Conservation (phyloP, 2,329 filamentous ascomycete species). For the Xylariaceae sp. region DNA sequence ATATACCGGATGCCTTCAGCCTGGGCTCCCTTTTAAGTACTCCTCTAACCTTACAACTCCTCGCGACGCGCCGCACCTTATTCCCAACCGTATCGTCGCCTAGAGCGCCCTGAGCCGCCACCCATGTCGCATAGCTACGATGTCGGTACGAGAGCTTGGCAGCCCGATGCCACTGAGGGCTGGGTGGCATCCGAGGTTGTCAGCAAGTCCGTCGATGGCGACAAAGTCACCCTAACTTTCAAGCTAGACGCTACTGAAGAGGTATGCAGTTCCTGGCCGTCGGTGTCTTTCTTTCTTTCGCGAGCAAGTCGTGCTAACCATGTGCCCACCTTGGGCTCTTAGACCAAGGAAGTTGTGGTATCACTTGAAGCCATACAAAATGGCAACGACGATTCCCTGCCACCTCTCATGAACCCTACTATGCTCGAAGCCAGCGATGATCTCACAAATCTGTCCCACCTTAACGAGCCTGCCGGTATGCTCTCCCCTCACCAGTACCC, state of each 20-base stretch:
- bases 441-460: slow-evolving; percentile 91
- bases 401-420: slow-evolving; percentile 93
- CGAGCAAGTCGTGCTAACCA: slow-evolving; percentile 13
- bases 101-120: slow-evolving; percentile 25
- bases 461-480: slow-evolving; percentile 92
- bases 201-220: slow-evolving; percentile 75
- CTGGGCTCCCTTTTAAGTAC: slow-evolving; percentile 24
- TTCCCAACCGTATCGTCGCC: slow-evolving; percentile 12
- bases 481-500: slow-evolving; percentile 4
- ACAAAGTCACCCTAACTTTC: slow-evolving; percentile 85
- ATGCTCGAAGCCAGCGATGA: slow-evolving; percentile 99
- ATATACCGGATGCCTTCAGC: slow-evolving; percentile 30
- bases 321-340: slow-evolving; percentile 9
- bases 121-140: slow-evolving; percentile 92
- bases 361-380: slow-evolving; percentile 70
- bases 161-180: slow-evolving; percentile 91
- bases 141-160: slow-evolving; percentile 95
- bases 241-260: slow-evolving; percentile 80
- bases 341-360: slow-evolving; percentile 78
- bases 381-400: slow-evolving; percentile 71
- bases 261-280: slow-evolving; percentile 44
- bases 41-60: slow-evolving; percentile 13
- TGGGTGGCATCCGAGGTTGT: slow-evolving; percentile 96
- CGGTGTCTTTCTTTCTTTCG: background rate
- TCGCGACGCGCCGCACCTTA: slow-evolving; percentile 21